These are phyloP conservation scores for Torulaspora quercuum DNA, from an alignment of 805 yeast species.

Conservation along the genomic window DNA sequence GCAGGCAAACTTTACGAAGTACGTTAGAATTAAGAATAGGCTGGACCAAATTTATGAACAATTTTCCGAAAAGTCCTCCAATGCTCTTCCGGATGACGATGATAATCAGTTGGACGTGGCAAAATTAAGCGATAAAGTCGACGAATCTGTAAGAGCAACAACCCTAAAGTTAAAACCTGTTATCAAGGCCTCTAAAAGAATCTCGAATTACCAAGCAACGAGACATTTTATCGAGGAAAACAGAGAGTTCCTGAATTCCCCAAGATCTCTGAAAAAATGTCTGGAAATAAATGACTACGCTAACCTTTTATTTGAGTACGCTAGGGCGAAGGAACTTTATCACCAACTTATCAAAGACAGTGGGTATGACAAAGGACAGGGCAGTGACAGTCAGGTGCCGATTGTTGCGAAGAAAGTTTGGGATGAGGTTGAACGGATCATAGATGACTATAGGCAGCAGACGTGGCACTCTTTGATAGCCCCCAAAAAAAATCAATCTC, in stretches of 20 bases:
- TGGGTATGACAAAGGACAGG: slow-evolving; percentile 16
- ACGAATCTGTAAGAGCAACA: slow-evolving; percentile 50
- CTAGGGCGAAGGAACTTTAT: slow-evolving; percentile 43
- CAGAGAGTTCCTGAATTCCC: slow-evolving; percentile 54
- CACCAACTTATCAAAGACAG: slow-evolving; percentile 15
- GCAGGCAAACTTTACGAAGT: slow-evolving; percentile 57
- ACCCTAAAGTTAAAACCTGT: slow-evolving; percentile 58
- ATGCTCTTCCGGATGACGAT: slow-evolving; percentile 18
- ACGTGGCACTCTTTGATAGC: slow-evolving; percentile 49
- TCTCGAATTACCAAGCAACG: slow-evolving; percentile 48
- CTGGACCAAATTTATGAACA: slow-evolving; percentile 58
- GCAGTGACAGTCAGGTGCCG: slow-evolving; percentile 28
- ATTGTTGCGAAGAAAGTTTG: slow-evolving; percentile 50
- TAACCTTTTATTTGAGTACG: slow-evolving; percentile 54
- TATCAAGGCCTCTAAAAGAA: slow-evolving; percentile 47
- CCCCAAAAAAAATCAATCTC: slow-evolving; percentile 22
- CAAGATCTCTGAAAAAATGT: slow-evolving; percentile 44
- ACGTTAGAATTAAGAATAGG: slow-evolving; percentile 61
- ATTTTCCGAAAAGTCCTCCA: slow-evolving; percentile 42
- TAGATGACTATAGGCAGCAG: slow-evolving; percentile 51
- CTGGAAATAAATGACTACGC: slow-evolving; percentile 54
- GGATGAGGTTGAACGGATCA: slow-evolving; percentile 50
- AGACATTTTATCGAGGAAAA: slow-evolving; percentile 51
- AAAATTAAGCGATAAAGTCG: slow-evolving; percentile 41
- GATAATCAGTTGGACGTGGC: slow-evolving; percentile 37